A percentile compares a stretch with the other conserved stretches of the same genome.
Evolutionary conservation across 768 basidiomycete species (phyloP).

Genomic region (Suillus cothurnatus): DNA sequence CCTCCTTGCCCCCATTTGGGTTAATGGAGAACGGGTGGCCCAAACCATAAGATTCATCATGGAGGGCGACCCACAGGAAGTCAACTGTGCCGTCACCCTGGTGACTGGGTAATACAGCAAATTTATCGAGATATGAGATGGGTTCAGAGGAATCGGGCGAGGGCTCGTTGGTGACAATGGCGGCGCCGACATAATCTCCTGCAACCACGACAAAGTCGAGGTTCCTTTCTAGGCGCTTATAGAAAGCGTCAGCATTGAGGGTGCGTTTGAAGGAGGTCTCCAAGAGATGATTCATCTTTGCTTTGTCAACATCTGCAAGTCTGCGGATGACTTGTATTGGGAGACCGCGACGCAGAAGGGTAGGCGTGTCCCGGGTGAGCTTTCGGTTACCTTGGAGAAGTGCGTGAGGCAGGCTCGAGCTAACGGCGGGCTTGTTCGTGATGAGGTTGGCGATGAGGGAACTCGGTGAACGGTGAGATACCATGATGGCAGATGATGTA

Average conservation of each 20-base stretch:
- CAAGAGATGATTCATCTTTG: constrained; percentile 77
- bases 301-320: constrained; percentile 66
- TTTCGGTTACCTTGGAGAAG: constrained; percentile 85
- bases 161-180: constrained; percentile 79
- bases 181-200: constrained; percentile 94
- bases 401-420: constrained; percentile 93
- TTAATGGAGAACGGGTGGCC: constrained; percentile 94
- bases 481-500: constrained; percentile 93
- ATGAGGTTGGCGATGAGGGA: constrained; percentile 96
- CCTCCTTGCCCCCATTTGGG: constrained; percentile 91
- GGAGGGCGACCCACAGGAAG: constrained; percentile 97
- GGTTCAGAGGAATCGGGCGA: constrained; percentile 41
- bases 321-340: constrained; percentile 83
- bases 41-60: constrained; percentile 97
- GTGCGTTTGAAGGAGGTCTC: constrained; percentile 83
- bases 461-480: constrained; percentile 94
- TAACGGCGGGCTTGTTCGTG: constrained; percentile 96
- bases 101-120: constrained; percentile 91
- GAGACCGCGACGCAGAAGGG: constrained; percentile 85
- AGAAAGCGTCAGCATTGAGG: constrained; percentile 77
- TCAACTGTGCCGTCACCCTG: constrained; percentile 99
- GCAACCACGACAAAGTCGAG: constrained; percentile 94
- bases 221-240: constrained; percentile 67
- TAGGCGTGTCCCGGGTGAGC: constrained; percentile 89
- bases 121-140: constrained; percentile 96